Base-by-base conservation (phyloP, 2,329 filamentous ascomycete genomes). In the Aspergillus jensenii region DNA sequence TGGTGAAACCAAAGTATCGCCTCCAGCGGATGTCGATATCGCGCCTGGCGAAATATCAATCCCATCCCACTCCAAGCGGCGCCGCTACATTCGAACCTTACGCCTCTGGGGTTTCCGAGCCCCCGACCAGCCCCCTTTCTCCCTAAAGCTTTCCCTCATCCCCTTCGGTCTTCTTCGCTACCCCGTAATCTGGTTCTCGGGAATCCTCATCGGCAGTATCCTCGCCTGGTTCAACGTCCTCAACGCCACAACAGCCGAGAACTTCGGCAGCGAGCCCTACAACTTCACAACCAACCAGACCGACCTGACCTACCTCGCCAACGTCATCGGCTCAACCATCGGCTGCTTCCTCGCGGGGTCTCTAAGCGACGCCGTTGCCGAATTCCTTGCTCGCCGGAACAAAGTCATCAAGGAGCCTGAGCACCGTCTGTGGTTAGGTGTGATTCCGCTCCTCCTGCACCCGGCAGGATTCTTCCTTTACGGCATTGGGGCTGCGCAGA, bases 401-500 rank as follows among this genome's bases (percentile, higher is more conserved):
- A n/a, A n/a, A n/a, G n/a, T n/a, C n/a, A 49, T 50, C 37, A 55
- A 33, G 31, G 53, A 55, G 25, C 45, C 53, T 5, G 53, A 55
- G 15, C 35, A 41, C 14, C 44, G 53, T 2, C 25, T 55, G 1
- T 55, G 53, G 53, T 15, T 37, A 7, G 21, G n/a, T 3, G 3
- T 55, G 11, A 21, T 55, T 15, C 19, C 53, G 0, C 27, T 55
- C 3, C 12, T 55, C 39, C 8, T 55, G 1, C 53, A 55, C 23
- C 53, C 53, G 9, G 53, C 53, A 14, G 53, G 53, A 7, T 55
- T 17, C 17, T 14, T 55, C 14, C 23, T 55, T 7, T 55, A 55
- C 15, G 53, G 53, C n/a, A 21, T 55, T 4, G 53, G 53, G 23
- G 53, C 53, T 4, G 21, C 53, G 17, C 17, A 55, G 3, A 25